Percentiles rank a stretch among this genome's conserved stretches.
phyloP scores from a whole-genome alignment of 108 stramenopile species.

The Skeletonema tropicum region DNA sequence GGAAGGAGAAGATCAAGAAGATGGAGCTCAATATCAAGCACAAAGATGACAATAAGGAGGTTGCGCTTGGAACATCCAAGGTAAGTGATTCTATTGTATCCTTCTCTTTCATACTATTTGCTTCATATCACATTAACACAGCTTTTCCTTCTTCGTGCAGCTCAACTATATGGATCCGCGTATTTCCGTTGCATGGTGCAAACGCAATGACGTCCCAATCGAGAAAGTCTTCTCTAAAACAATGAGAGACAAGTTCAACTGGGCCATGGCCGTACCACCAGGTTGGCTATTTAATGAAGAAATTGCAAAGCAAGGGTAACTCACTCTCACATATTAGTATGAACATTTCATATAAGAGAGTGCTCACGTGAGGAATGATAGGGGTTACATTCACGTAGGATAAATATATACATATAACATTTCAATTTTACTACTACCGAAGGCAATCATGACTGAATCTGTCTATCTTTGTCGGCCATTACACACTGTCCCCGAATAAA shows the following conservation, averaged over 20 bases:
- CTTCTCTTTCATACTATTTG: background rate
- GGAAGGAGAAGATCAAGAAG: slow-evolving; percentile 90
- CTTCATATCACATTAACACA: background rate
- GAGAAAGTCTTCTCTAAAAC: slow-evolving; percentile 97
- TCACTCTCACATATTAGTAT: background rate
- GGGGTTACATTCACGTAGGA: background rate
- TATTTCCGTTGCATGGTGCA: slow-evolving; percentile 99
- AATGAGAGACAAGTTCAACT: slow-evolving; percentile 97
- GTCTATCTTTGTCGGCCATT: too few species aligned
- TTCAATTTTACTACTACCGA: background rate
- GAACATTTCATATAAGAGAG: slow-evolving; percentile 6
- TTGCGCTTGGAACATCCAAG: slow-evolving; percentile 92
- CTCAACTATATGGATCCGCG: slow-evolving; percentile 99
- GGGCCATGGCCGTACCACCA: slow-evolving; percentile 98
- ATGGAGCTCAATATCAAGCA: slow-evolving; percentile 94
- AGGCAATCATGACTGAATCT: too few species aligned
- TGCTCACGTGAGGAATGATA: background rate
- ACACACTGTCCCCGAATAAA: too few species aligned
- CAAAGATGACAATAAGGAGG: slow-evolving; percentile 99
- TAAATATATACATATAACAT: slow-evolving; percentile 3
- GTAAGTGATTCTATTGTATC: slow-evolving; percentile 26
- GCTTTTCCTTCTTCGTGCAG: slow-evolving; percentile 28
- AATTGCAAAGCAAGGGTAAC: slow-evolving; percentile 60
- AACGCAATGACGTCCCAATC: slow-evolving; percentile 95
- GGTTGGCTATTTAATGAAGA: slow-evolving; percentile 93